Evolutionary conservation across 768 basidiomycete genomes (phyloP), one percentile per base, ranked within the genome.

Genomic region (Terana coerulea): DNA sequence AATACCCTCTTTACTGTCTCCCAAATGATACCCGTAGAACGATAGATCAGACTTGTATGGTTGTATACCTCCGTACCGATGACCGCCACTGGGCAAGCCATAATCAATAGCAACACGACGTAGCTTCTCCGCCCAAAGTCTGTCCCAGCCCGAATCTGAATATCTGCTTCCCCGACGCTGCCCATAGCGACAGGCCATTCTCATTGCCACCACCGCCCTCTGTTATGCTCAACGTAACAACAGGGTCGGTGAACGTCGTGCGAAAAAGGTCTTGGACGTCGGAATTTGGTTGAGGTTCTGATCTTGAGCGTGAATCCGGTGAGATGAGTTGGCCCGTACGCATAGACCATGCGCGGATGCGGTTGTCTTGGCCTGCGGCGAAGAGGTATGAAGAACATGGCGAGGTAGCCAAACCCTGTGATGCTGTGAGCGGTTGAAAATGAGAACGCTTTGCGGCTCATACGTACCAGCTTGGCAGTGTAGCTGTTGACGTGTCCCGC

Each of bases 271-370:
- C 24, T 12, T 33, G 26, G 15, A 6, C 37, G 17, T 44, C 28
- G 26, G 28, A 25, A 25, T 41, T 25, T 24, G 51, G 15, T 21
- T 52, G 17, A 43, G 34, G 28, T 35, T n/a, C 17, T 51, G 63
- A 30, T 33, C 69, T 59, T 19, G 62, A 1, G 39, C 15, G 10
- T 50, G 33, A n/a, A n/a, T n/a, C n/a, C 5, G 54, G 11, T 52
- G 54, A 21, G 17, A 83, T 53, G 4, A 68, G 68, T 14, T 66
- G 67, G 4, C 86, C 87, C 7, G 75, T 77, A 14, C 65, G 72
- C 8, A 90, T 63, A 10, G 85, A 86, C 88, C 88, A 91, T 2
- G 75, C 77, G 21, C 85, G 79, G 52, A 90, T 75, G 28, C 72
- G 74, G 36, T 67, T 56, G 64, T 91, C 88, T 54, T 81, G 76